Percentiles rank a stretch among this genome's conserved stretches.
Evolutionary conservation across 2,329 filamentous ascomycete species (phyloP).

Genomic region (Aureobasidium sp.): DNA sequence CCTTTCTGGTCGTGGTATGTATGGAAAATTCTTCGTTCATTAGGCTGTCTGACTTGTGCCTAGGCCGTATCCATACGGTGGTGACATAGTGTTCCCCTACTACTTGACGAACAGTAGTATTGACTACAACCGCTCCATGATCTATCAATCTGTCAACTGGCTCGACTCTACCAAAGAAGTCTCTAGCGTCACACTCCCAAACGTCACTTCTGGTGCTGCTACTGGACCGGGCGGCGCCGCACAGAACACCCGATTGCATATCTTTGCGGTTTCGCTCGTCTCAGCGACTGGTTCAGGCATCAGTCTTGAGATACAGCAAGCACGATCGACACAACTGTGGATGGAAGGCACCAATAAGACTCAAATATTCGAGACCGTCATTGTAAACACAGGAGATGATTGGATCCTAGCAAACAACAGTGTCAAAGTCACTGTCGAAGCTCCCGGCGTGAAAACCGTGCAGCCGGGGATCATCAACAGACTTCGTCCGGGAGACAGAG

Average conservation of each 20-base stretch:
- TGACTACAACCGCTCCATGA: slow-evolving; percentile 35
- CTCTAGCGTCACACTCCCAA: slow-evolving; percentile 31
- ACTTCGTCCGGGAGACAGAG: slow-evolving; percentile 35
- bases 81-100: slow-evolving; percentile 35
- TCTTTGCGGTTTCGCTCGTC: slow-evolving; percentile 34
- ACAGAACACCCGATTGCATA: slow-evolving; percentile 30
- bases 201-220: slow-evolving; percentile 30
- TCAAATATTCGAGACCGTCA: slow-evolving; percentile 33
- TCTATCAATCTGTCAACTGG: slow-evolving; percentile 36
- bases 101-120: slow-evolving; percentile 31
- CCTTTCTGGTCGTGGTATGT: slow-evolving; percentile 33
- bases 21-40: background rate
- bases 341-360: slow-evolving; percentile 33
- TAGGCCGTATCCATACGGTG: slow-evolving; percentile 34
- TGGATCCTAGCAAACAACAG: slow-evolving; percentile 30
- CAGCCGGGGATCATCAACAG: slow-evolving; percentile 32
- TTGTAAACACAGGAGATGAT: slow-evolving; percentile 33
- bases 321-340: slow-evolving; percentile 38
- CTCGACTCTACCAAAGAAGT: slow-evolving; percentile 35
- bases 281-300: slow-evolving; percentile 24
- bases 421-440: slow-evolving; percentile 31
- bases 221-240: slow-evolving; percentile 28
- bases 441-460: slow-evolving; percentile 30
- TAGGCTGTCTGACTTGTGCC: background rate
- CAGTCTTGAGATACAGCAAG: slow-evolving; percentile 32